Conservation (phyloP, 2,329 filamentous ascomycete species). For the Cadophora sp. region DNA sequence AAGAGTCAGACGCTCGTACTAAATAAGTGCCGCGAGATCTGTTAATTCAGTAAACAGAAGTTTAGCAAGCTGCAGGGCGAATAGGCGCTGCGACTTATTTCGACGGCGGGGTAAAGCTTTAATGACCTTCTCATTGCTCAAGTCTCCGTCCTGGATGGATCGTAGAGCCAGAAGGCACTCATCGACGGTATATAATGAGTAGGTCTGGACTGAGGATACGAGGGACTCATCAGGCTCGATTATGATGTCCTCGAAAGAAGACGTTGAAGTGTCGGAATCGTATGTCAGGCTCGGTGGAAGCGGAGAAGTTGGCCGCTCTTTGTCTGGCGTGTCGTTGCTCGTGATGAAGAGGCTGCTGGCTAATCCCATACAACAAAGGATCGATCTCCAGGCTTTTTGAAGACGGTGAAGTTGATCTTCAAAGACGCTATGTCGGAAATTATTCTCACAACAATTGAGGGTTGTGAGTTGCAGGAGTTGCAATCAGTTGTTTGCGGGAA, state of each 20-base stretch:
- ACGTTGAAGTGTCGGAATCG: conserved; percentile 4
- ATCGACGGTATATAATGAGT: background rate
- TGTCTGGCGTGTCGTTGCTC: background rate
- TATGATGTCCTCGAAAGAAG: conserved; percentile 2
- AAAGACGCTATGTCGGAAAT: too few relatives aligned
- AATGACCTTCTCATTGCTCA: background rate
- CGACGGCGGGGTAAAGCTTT: background rate
- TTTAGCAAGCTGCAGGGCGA: background rate
- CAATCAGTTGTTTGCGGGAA: too few relatives aligned
- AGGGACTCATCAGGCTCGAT: background rate
- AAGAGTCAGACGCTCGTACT: background rate
- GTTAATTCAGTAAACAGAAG: background rate
- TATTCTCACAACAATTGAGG: too few relatives aligned
- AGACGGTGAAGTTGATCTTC: background rate
- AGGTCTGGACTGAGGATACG: background rate
- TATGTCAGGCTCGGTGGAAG: background rate
- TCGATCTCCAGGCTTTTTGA: too few relatives aligned
- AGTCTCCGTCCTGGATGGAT: background rate
- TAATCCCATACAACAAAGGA: background rate
- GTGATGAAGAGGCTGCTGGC: background rate
- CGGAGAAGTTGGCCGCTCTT: background rate
- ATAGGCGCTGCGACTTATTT: background rate
- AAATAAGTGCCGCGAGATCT: background rate
- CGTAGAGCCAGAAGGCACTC: conserved; percentile 1
- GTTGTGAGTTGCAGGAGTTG: too few relatives aligned